Percentiles rank a stretch among this genome's conserved stretches.
phyloP scores from a whole-genome alignment of 352 stramenopile genomes.

The Phytopythium helicoides region DNA sequence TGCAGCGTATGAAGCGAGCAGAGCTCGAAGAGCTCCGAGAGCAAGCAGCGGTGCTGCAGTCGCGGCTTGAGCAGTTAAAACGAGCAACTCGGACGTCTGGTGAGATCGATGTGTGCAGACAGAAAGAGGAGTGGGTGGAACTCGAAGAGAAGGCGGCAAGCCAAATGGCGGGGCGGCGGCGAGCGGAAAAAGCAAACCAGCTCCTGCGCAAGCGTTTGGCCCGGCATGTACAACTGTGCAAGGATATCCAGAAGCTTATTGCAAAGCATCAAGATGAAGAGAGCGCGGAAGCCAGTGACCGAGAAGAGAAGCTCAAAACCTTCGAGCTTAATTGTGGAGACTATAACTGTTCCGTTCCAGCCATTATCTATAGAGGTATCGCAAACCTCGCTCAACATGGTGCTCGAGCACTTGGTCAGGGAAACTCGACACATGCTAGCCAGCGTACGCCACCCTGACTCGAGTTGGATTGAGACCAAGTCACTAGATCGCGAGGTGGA shows the following conservation, averaged over 20 bases:
- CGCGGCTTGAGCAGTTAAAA: not conserved
- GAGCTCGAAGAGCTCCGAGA: not conserved
- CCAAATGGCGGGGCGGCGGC: not conserved
- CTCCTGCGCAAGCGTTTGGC: not conserved
- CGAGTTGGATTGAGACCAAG: too few species aligned
- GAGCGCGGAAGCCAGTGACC: too few species aligned
- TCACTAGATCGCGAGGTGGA: too few species aligned
- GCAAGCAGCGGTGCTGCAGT: not conserved
- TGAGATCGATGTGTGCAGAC: not conserved
- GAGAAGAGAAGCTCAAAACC: too few species aligned
- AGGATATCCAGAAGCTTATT: not conserved
- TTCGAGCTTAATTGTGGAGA: too few species aligned
- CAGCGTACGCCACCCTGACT: too few species aligned
- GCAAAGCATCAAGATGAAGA: too few species aligned
- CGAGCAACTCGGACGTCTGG: not conserved
- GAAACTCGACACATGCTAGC: too few species aligned
- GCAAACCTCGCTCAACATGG: too few species aligned
- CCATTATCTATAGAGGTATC: too few species aligned
- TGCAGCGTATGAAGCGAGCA: slow-evolving; percentile 3
- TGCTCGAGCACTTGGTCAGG: too few species aligned
- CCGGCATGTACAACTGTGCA: not conserved
- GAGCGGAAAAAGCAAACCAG: not conserved
- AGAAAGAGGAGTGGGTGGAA: not conserved
- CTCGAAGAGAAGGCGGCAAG: not conserved
- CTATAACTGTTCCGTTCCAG: too few species aligned